Evolutionary conservation across 129 eudicot species (phyloP), one percentile per base, ranked within the genome.

Genomic region (Gnaphalium uliginosum): DNA sequence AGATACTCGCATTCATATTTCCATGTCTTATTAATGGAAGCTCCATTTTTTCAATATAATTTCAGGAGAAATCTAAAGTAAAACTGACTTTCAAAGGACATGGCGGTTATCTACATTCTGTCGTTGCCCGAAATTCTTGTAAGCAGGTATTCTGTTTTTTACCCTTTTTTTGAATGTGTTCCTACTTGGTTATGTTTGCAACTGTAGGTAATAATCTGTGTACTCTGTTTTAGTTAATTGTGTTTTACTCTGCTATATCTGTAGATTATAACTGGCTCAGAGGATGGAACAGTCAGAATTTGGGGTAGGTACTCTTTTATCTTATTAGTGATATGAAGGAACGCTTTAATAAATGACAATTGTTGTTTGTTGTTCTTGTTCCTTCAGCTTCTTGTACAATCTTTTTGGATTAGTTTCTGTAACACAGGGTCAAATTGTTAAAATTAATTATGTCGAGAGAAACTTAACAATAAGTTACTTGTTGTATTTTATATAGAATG

Each of bases 231-330:
- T 35, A 70, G 67, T 81, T 41, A 58, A 23, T 77, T 22, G 41
- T 69, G 41, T 67, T 67, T 70, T 32, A 22, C 72, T 24, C 48
- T 68, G 66, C 10, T 74, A 33, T 62, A 39, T 77, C 81, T 83
- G 63, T 86, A 94, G 99, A 85, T 94, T 54, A 81, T 94, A 72
- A 91, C 99, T 61, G 97, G 99, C 29, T 94, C 99, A 43, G 99
- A 94, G 87, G 96, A 94, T 63, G 96, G 99, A 72, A 87, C 97
- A 30, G 89, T 90, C 61, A 81, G 94, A 79, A 83, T 94, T 71
- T 94, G 96, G 99, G 98, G 98, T 85, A 89, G 81, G 76, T 75
- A 35, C 33, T 66, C 57, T 17, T n/a, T 51, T 51, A 51, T 35
- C 41, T 35, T 35, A 0, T 35, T 35, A 35, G 9, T 33, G n/a